Conservation (phyloP, 2,329 filamentous ascomycete species). For the Diaporthe ampelina region DNA sequence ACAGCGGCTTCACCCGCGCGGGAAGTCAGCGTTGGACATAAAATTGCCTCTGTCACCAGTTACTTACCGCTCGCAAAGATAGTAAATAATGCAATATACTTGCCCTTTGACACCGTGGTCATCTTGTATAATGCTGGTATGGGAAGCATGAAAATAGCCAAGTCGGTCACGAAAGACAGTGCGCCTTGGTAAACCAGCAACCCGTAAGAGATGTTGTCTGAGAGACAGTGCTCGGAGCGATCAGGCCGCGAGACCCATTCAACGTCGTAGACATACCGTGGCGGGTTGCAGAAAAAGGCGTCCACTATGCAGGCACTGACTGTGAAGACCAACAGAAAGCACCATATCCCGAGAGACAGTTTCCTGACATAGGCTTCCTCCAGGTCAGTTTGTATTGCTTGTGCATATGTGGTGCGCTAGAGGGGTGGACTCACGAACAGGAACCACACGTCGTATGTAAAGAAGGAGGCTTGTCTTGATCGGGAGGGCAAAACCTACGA, state of each 20-base stretch:
- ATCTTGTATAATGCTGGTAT: neutral
- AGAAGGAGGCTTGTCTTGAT: slow-evolving; percentile 4
- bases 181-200: neutral
- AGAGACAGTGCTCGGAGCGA: neutral
- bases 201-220: neutral
- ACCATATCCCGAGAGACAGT: neutral
- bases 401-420: neutral
- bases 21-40: neutral
- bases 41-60: no score
- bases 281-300: slow-evolving; percentile 21
- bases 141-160: neutral
- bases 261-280: neutral
- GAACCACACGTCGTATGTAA: neutral
- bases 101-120: neutral
- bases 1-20: neutral
- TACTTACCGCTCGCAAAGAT: slow-evolving; percentile 14
- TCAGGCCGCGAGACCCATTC: slow-evolving; percentile 4
- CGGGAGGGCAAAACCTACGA: neutral
- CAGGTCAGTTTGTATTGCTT: neutral
- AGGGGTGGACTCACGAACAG: neutral
- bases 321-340: neutral
- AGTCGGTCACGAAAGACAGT: neutral
- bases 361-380: neutral
- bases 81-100: neutral
- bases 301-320: slow-evolving; percentile 4